Evolutionary conservation across 2,329 filamentous ascomycete genomes (phyloP), one percentile per base, ranked within the genome.

Genomic region (Dendryphion nanum): DNA sequence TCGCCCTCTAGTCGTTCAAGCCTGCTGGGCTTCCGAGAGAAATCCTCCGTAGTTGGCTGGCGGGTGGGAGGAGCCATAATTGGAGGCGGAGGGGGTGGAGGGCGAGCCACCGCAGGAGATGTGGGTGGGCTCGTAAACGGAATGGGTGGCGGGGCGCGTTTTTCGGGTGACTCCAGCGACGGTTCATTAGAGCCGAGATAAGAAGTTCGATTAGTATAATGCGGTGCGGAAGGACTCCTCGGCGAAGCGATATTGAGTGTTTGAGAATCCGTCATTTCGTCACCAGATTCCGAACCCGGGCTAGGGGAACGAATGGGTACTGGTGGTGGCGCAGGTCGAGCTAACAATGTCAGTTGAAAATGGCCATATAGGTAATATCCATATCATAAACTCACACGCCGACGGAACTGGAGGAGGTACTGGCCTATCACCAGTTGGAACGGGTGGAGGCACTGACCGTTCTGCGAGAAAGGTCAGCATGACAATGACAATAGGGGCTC

Each of bases 231-330:
- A 16, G 63, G 59, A 12, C 49, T 54, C 21, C 42, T 48, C 3
- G 61, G 61, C 3, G 55, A 57, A 15, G 51, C 45, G 20, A 61
- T 62, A 12, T 63, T 48, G 12, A 61, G 57, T 13, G 66, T 65
- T 18, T 65, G 59, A 20, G 50, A 52, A 16, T 64, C 65, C 18
- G 67, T 60, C 53, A 89, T 71, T 63, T 96, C 91, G 61, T 96
- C 90, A 53, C 94, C 90, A 30, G 90, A 93, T 61, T 86, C 87
- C 2, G 89, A 94, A 19, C 89, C 89, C 44, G 85, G 77, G 41
- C 82, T 88, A 31, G 82, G 82, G 28, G 86, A 86, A 33, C 76
- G 73, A 13, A 78, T 59, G 30, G 72, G 71, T 23, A 75, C 69
- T 24, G 72, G 71, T 23, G 75, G 69, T 26, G 77, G 79, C 2